phyloP scores from a whole-genome alignment of 2,329 filamentous ascomycete species.

The Fusarium pseudocircinatum region DNA sequence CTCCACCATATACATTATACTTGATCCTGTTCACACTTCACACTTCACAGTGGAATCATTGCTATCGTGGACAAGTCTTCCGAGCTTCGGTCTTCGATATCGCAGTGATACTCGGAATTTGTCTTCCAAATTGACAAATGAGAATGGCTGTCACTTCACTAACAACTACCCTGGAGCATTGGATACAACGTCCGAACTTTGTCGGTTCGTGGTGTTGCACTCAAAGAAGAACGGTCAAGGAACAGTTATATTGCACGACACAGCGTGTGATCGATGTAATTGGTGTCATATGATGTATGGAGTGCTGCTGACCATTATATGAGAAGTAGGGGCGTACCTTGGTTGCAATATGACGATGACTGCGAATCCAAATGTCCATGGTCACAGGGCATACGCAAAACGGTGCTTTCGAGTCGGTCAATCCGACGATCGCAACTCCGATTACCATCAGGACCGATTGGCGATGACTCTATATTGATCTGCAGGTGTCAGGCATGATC shows the following conservation, averaged over 20 bases:
- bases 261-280: background rate
- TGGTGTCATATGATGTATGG: background rate
- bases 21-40: background rate
- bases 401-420: background rate
- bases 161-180: background rate
- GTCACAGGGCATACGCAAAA: background rate
- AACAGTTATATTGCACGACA: background rate
- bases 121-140: background rate
- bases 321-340: background rate
- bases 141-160: background rate
- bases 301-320: background rate
- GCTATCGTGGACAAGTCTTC: background rate
- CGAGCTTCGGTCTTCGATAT: background rate
- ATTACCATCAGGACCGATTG: conserved; percentile 21
- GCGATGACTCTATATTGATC: conserved; percentile 23
- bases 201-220: background rate
- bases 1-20: background rate
- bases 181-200: background rate
- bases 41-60: background rate
- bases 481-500: background rate
- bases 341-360: background rate
- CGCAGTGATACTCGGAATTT: background rate
- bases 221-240: background rate
- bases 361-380: background rate
- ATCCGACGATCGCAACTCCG: background rate